Base-by-base conservation (phyloP, 257 asterid species). In the Nicotiana tabacum region DNA sequence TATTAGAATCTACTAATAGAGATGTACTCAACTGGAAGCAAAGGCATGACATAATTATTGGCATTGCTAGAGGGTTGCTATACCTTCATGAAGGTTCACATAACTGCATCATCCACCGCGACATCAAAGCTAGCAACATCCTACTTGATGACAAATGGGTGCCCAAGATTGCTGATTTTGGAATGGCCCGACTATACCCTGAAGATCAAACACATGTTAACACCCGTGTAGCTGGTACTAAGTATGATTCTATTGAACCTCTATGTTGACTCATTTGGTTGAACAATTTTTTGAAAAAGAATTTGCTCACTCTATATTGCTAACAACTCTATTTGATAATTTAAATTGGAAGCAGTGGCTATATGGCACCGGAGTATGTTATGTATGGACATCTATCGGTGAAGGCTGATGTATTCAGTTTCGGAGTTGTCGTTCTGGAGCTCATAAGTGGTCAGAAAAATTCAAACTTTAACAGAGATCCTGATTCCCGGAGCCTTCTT, bases 301-400 rank as follows among this genome's bases (percentile, higher is more conserved):
- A 2, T 1, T n/a, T 0, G 16, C 43, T 76, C 62, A 8, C 16
- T 51, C 27, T 1, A 30, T 18, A 17, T 81, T 48, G 29, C 13
- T 81, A 5, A 10, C 32, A 4, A 18, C 76, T 53, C 77, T 65
- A 43, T 69, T 6, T 32, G 29, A 60, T 64, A 30, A 51, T 39
- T 83, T 82, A 53, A 78, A 87, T 84, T 85, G 84, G 78, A 85
- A 83, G 85, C 90, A 96, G 99, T 79, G 99, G 99, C 82, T 94
- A 96, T 88, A 92, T 94, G 99, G 99, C 99, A 27, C 99, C 98
- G 1, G 98, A 96, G 87, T 96, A 94, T 87, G 88, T 93, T 87
- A 83, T 92, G 97, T 88, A 88, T 48, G 99, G 98, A 35, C 82
- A 57, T 29, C 94, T 94, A 86, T 92, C 98, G 7, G 89, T 87